phyloP scores from a whole-genome alignment of 1,284 basidiomycete genomes.

The Irpex lacteus region DNA sequence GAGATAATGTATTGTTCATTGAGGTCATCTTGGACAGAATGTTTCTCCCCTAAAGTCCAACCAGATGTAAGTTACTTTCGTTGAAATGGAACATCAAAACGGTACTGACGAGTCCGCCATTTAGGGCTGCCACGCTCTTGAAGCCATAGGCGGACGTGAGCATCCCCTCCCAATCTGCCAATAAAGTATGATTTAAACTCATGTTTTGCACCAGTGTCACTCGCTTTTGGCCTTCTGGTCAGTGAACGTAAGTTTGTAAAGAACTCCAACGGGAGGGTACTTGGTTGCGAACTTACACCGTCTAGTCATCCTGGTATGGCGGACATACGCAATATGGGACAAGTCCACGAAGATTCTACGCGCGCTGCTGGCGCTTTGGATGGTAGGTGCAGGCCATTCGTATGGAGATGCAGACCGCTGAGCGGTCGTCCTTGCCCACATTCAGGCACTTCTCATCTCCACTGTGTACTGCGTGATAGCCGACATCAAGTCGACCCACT shows the following conservation, averaged over 20 bases:
- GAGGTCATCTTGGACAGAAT: neutral
- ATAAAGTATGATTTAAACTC: neutral
- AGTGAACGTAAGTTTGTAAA: neutral
- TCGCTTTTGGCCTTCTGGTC: neutral
- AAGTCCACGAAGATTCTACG: constrained; percentile 3
- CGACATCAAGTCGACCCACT: neutral
- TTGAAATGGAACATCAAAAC: neutral
- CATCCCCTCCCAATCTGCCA: neutral
- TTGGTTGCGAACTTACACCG: neutral
- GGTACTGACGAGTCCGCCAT: neutral
- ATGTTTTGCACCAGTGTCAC: neutral
- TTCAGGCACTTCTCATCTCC: neutral
- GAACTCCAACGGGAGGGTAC: neutral
- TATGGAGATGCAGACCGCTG: too few relatives aligned
- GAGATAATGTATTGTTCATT: neutral
- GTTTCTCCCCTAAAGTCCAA: neutral
- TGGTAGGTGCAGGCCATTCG: neutral
- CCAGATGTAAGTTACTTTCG: neutral
- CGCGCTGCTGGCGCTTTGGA: neutral
- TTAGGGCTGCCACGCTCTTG: neutral
- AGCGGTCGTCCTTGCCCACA: neutral
- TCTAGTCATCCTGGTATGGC: constrained; percentile 9
- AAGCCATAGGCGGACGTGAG: neutral
- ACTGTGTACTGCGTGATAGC: neutral
- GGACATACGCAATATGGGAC: constrained; percentile 13